Evolutionary conservation across 345 rosid species (phyloP).

Genomic region (Corchorus capsularis): DNA sequence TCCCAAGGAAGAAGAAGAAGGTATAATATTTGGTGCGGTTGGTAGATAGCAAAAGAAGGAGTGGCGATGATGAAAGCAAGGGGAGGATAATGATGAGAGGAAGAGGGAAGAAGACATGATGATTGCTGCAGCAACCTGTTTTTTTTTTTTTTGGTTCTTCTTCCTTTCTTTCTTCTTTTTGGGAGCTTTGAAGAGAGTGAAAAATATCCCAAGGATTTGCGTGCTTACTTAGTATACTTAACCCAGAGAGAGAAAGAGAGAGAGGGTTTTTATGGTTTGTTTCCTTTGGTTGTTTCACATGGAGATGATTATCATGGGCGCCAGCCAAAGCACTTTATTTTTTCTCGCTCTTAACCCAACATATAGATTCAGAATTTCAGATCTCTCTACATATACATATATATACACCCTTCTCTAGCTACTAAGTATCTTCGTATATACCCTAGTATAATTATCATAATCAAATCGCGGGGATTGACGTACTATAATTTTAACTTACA

Average conservation of each 20-base stretch:
- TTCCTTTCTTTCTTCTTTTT: neutral
- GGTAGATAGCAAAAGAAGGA: constrained; percentile 33
- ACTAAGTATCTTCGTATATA: too few species aligned
- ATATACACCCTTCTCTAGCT: neutral
- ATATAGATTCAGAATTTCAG: neutral
- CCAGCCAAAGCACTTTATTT: neutral
- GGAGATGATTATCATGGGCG: constrained; percentile 34
- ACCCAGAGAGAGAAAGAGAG: neutral
- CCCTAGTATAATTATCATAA: too few species aligned
- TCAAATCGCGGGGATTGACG: too few species aligned
- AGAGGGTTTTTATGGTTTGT: neutral
- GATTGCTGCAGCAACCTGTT: constrained; percentile 31
- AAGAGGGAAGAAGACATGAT: constrained; percentile 55
- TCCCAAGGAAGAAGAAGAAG: neutral
- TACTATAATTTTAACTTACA: too few species aligned
- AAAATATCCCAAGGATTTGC: constrained; percentile 30
- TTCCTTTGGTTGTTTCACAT: constrained; percentile 25
- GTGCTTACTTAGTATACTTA: constrained; percentile 22
- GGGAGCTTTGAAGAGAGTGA: constrained; percentile 27
- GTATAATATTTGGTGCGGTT: constrained; percentile 28
- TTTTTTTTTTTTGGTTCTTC: neutral
- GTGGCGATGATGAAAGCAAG: constrained; percentile 35
- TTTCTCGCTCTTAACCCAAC: neutral
- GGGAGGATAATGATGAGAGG: constrained; percentile 47
- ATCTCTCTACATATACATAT: neutral